Evolutionary conservation across 2,329 filamentous ascomycete species (phyloP).

Genomic region (Rhinocladiella similis): DNA sequence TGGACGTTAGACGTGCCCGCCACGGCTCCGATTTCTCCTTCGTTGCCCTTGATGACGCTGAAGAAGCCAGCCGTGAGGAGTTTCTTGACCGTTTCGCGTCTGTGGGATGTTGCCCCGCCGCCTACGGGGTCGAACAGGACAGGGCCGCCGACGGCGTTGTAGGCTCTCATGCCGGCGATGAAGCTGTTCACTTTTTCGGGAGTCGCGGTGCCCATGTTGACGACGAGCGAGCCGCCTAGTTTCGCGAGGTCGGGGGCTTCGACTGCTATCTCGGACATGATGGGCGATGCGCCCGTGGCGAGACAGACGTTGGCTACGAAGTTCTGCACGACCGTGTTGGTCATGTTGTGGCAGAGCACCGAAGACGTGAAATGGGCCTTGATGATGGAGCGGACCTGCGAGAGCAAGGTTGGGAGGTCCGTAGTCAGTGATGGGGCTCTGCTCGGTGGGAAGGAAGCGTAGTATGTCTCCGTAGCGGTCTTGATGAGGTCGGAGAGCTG

Average conservation of each 20-base stretch:
- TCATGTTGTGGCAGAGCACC: constrained; percentile 94
- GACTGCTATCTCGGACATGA: constrained; percentile 86
- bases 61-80: constrained; percentile 76
- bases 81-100: constrained; percentile 68
- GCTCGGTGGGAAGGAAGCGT: constrained; percentile 31
- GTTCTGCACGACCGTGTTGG: constrained; percentile 93
- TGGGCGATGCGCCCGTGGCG: constrained; percentile 77
- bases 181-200: constrained; percentile 73
- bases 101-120: constrained; percentile 75
- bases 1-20: constrained; percentile 57
- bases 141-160: constrained; percentile 74
- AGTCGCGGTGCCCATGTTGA: constrained; percentile 94
- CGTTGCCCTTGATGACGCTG: constrained; percentile 90
- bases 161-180: constrained; percentile 71
- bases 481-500: constrained; percentile 60
- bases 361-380: constrained; percentile 60
- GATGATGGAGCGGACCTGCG: constrained; percentile 53
- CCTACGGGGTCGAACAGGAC: constrained; percentile 89
- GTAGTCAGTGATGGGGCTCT: constrained; percentile 26
- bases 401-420: constrained; percentile 31
- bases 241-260: constrained; percentile 80
- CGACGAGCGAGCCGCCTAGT: constrained; percentile 74
- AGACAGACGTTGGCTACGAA: constrained; percentile 90
- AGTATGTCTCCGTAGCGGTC: constrained; percentile 33
- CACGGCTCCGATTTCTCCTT: constrained; percentile 78